phyloP scores from a whole-genome alignment of 1,284 basidiomycete species.

The Prillingera fragicola region DNA sequence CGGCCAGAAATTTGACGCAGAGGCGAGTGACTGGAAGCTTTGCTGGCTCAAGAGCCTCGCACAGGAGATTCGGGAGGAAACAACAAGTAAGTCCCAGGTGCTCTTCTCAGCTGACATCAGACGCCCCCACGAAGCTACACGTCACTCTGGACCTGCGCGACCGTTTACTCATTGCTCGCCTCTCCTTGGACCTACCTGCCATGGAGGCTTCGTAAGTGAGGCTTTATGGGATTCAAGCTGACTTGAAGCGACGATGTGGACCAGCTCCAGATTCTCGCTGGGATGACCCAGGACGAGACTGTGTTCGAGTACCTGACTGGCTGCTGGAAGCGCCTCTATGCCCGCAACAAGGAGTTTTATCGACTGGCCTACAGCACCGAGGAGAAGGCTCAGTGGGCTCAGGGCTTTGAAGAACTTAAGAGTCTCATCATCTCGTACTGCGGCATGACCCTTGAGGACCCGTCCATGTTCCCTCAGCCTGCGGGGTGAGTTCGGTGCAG shows the following conservation, averaged over 20 bases:
- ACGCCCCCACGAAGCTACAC: slow-evolving; percentile 31
- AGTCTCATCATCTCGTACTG: slow-evolving; percentile 82
- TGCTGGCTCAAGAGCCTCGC: slow-evolving; percentile 79
- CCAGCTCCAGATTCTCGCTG: slow-evolving; percentile 68
- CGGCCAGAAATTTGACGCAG: slow-evolving; percentile 62
- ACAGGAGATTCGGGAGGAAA: slow-evolving; percentile 65
- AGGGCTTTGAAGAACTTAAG: slow-evolving; percentile 64
- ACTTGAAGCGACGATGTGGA: slow-evolving; percentile 69
- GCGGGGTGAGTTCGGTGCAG: slow-evolving; percentile 53
- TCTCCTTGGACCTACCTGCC: slow-evolving; percentile 69
- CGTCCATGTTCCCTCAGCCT: slow-evolving; percentile 87
- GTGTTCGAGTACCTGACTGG: slow-evolving; percentile 85
- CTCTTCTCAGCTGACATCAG: slow-evolving; percentile 3
- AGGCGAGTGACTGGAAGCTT: slow-evolving; percentile 62
- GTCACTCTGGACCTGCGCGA: slow-evolving; percentile 26
- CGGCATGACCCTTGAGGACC: slow-evolving; percentile 83
- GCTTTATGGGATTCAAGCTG: neutral
- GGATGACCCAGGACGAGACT: slow-evolving; percentile 71
- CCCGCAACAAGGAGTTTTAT: slow-evolving; percentile 54
- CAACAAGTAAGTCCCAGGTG: slow-evolving; percentile 51
- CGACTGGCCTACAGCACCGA: slow-evolving; percentile 63
- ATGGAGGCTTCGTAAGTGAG: slow-evolving; percentile 53
- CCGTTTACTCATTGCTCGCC: slow-evolving; percentile 75
- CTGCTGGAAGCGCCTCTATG: slow-evolving; percentile 80
- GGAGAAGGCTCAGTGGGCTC: slow-evolving; percentile 60